Base-by-base conservation (phyloP, 1,284 basidiomycete species). In the Ceratobasidium sp. region DNA sequence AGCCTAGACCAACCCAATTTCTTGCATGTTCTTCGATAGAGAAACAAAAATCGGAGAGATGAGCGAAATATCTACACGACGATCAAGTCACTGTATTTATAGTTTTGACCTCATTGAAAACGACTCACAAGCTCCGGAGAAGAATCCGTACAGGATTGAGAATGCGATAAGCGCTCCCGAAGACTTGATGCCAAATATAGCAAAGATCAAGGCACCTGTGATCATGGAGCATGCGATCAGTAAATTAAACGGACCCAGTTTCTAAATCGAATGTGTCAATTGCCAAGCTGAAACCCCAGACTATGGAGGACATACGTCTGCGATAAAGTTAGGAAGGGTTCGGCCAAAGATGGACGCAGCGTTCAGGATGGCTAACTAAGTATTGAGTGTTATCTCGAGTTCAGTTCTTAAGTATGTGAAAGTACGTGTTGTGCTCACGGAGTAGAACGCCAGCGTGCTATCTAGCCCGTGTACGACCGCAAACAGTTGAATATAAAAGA, bases 181-280 rank as follows among this genome's bases (percentile, higher is more conserved):
- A 21, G 38, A 62, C 18, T 73, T 75, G 26, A 73, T 64, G 28
- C 75, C 76, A 8, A 75, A 58, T 61, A 77, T 73, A 2, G 74
- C 75, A 28, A 77, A 76, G 21, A 72, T 72, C 30, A 77, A 67
- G 21, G 67, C 44, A 1, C 69, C 74, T 13, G 67, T 71, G 30
- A 67, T 55, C 4, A 44, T 18, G 0, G 72, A 59, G 16, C 74
- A 59, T 14, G 70, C 59, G 2, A 75, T 54, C 46, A 73, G 52
- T 16, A 59, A 44, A 28, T 74, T 77, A 28, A 76, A 47, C 38
- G 72, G 55, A 0, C 75, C 76, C 50, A 64, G 58, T 69, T 71
- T 71, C 67, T 71, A 23, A 4, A 67, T 11, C 9, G 16, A 14
- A 49, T 5, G 16, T 38, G n/a, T 49, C 16, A 54, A 23, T 21